Evolutionary conservation across 1,284 basidiomycete species (phyloP), one percentile per base, ranked within the genome.

Genomic region (Dichomitus squalens): DNA sequence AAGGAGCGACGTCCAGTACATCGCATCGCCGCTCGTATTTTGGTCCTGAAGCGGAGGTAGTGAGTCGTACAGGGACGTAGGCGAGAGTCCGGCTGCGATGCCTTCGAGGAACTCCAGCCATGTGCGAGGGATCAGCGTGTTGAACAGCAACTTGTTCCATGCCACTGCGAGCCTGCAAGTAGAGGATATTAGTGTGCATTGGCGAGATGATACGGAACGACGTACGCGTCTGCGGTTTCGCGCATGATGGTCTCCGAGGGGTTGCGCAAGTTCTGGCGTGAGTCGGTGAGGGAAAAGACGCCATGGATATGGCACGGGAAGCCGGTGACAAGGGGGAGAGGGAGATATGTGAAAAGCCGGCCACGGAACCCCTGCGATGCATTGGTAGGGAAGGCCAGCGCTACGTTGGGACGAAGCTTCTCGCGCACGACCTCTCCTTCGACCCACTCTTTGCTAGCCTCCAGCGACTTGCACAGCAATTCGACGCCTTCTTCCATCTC

Each of bases 231-330:
- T 44, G 70, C 70, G 0, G 74, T 73, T 9, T 63, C 62, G 0
- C 71, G 70, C 20, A 79, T 65, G 2, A 77, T 77, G 1, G 66
- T 71, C 54, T 81, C 80, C 8, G 72, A 70, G 4, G 67, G 59
- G 54, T 82, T 82, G 20, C 75, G 69, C 9, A 83, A 66, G 48
- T 78, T 73, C 55, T 82, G 79, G 20, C 81, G 69, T 1, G 76
- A 77, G 18, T 73, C 70, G 0, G 79, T 80, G 14, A 83, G 67
- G 0, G 80, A 76, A 57, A 83, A 82, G 0, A 78, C 59, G 0
- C 72, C 77, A 60, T 83, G 78, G 8, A 82, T 60, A 52, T 82
- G 79, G 3, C 72, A 69, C 1, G 77, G 76, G 53, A 81, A 81
- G 2, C 73, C 72, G 0, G 81, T 82, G 1, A 60, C 60, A 23